Evolutionary conservation across 2,329 filamentous ascomycete species (phyloP), one percentile per base, ranked within the genome.

Genomic region (Hortaea sp.): DNA sequence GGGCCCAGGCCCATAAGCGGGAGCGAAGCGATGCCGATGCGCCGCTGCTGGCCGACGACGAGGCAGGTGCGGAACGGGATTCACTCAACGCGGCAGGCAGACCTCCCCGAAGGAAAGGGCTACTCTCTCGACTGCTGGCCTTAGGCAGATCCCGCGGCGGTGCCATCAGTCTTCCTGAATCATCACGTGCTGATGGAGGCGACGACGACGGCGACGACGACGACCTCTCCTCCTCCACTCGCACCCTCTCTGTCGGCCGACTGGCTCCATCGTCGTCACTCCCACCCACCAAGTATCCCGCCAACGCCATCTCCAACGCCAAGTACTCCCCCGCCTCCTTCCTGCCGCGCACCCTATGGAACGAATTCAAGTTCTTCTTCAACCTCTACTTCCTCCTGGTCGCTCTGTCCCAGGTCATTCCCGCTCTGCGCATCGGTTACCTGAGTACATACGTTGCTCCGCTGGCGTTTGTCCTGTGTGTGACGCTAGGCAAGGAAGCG

Each of bases 291-390:
- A 81, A 84, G 55, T 97, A 90, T 64, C 90, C 92, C 7, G 80
- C 85, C 6, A 98, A 98, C 66, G 78, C 88, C 47, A 79, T 98
- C 42, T 97, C 90, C 32, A 97, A 98, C 64, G 90, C 92, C 46
- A 98, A 97, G 74, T 98, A 98, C 66, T 97, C 90, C 29, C 81
- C 89, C 1, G 84, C 89, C 72, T 95, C 85, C 44, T 98, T 98
- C 66, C 76, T 98, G 10, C 94, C 94, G 2, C 76, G 90, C 44
- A 98, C 92, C 0, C 73, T 98, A 20, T 98, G 95, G 69, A 97
- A 97, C 69, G 92, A 98, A 63, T 98, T 98, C 65, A 95, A 90
- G 49, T 98, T 97, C 72, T 98, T 98, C 70, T 95, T 98, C 75
- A 98, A 98, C 75, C 87, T 97, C 74, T 98, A 98, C 65, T 98